Base-by-base conservation (phyloP, 2,329 filamentous ascomycete species). In the Chlorencoelia australis region DNA sequence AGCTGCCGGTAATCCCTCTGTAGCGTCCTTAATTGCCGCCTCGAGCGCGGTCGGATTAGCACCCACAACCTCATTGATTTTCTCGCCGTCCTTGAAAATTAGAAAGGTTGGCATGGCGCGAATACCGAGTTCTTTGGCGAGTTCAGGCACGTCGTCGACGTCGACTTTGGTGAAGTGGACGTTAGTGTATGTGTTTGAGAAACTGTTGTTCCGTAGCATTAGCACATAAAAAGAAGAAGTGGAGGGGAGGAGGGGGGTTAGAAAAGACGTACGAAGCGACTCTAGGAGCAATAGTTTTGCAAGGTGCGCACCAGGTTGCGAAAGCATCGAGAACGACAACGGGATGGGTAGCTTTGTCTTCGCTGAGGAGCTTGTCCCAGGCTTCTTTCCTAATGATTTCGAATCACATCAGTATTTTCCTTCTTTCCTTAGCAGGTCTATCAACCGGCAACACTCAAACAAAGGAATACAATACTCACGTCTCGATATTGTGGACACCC, bases 71-170 rank as follows among this genome's bases (percentile, higher is more conserved):
- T 85, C 79, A 28, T 64, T 68, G 22, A 77, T 61, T 68, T 83
- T 81, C 60, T 84, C 60, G 47, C 82, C 86, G 50, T 79, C 62
- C 71, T 86, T 83, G 75, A 87, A 94, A 55, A 93, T 61, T 39
- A 82, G 55, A 67, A 96, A 94, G 18, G 86, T 93, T 38, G 89
- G 88, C 87, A 96, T 94, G 58, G 88, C 87, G 51, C 83, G 77
- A 59, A 96, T 74, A 46, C 75, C 75, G 45, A 91, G 76, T 57
- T 91, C 76, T 53, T 79, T 71, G 20, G 83, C 77, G 33, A 94
- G 71, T 1, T 83, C 77, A 48, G 78, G 67, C 26, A 89, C 66
- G 47, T 86, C 69, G 61, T 95, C 88, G 52, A 95, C 87, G 61
- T 96, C 87, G 57, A 95, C 68, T 73, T 94, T 91, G 72, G 77